phyloP scores from a whole-genome alignment of 2,329 filamentous ascomycete genomes.

The Aspergillus hiratsukae region DNA sequence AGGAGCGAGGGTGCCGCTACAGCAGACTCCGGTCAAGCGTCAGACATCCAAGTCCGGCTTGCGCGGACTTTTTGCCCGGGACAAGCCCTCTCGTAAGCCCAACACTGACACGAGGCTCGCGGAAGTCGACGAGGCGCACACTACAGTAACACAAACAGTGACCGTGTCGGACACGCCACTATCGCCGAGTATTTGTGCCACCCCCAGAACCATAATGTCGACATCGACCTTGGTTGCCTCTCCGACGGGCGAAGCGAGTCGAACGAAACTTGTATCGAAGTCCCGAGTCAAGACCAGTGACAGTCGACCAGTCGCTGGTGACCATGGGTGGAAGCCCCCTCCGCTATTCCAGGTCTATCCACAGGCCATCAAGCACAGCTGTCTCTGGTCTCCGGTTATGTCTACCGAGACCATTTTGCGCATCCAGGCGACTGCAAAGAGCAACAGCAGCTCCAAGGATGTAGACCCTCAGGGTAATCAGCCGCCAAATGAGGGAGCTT shows the following conservation, averaged over 20 bases:
- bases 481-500: slow-evolving; percentile 13
- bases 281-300: slow-evolving; percentile 20
- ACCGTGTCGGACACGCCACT: slow-evolving; percentile 16
- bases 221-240: slow-evolving; percentile 22
- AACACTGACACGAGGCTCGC: slow-evolving; percentile 27
- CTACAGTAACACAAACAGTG: slow-evolving; percentile 12
- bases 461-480: slow-evolving; percentile 9
- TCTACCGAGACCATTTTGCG: slow-evolving; percentile 67
- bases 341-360: slow-evolving; percentile 84
- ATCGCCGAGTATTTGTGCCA: slow-evolving; percentile 23
- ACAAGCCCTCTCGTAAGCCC: slow-evolving; percentile 28
- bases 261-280: slow-evolving; percentile 17
- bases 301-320: slow-evolving; percentile 17
- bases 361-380: slow-evolving; percentile 72
- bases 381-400: slow-evolving; percentile 62
- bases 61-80: slow-evolving; percentile 34
- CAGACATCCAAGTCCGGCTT: slow-evolving; percentile 36
- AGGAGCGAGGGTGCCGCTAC: slow-evolving; percentile 30
- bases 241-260: slow-evolving; percentile 15
- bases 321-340: slow-evolving; percentile 59
- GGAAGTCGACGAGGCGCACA: slow-evolving; percentile 28
- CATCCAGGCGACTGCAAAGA: slow-evolving; percentile 36
- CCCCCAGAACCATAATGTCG: slow-evolving; percentile 23
- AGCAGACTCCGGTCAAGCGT: slow-evolving; percentile 25
- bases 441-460: slow-evolving; percentile 6